Evolutionary conservation across 2,329 filamentous ascomycete genomes (phyloP).

Genomic region (Xylariaceae sp.): DNA sequence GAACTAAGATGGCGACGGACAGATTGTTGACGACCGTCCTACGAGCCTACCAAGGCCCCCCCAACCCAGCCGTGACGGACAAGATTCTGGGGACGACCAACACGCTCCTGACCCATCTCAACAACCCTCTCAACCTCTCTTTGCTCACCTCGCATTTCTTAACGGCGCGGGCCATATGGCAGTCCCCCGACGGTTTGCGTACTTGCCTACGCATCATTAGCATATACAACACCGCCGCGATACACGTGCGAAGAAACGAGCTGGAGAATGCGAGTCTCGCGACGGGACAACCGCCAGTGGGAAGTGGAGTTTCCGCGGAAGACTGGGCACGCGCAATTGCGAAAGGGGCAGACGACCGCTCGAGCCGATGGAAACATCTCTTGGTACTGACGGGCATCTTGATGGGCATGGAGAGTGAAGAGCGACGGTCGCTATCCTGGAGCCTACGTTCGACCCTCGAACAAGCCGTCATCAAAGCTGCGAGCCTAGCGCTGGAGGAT

Average conservation of each 20-base stretch:
- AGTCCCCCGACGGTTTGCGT: constrained; percentile 60
- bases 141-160: constrained; percentile 74
- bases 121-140: constrained; percentile 74
- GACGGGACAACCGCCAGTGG: constrained; percentile 35
- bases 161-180: constrained; percentile 72
- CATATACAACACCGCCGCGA: constrained; percentile 70
- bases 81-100: constrained; percentile 68
- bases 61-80: constrained; percentile 53
- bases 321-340: constrained; percentile 60
- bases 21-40: constrained; percentile 68
- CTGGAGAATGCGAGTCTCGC: constrained; percentile 41
- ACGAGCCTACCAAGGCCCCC: constrained; percentile 58
- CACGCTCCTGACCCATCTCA: constrained; percentile 68
- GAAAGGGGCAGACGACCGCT: constrained; percentile 60
- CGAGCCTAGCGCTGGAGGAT: constrained; percentile 72
- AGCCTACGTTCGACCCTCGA: constrained; percentile 70
- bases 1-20: constrained; percentile 63
- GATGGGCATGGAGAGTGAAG: constrained; percentile 71
- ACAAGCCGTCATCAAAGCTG: constrained; percentile 71
- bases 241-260: constrained; percentile 55
- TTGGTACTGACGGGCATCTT: constrained; percentile 79
- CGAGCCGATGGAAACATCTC: constrained; percentile 78
- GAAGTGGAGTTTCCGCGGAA: constrained; percentile 51
- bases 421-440: constrained; percentile 64
- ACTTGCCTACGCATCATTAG: constrained; percentile 68